A percentile compares a stretch with the other conserved stretches of the same genome.
phyloP scores from a whole-genome alignment of 352 stramenopile genomes.

The Globisporangium sylvaticum region DNA sequence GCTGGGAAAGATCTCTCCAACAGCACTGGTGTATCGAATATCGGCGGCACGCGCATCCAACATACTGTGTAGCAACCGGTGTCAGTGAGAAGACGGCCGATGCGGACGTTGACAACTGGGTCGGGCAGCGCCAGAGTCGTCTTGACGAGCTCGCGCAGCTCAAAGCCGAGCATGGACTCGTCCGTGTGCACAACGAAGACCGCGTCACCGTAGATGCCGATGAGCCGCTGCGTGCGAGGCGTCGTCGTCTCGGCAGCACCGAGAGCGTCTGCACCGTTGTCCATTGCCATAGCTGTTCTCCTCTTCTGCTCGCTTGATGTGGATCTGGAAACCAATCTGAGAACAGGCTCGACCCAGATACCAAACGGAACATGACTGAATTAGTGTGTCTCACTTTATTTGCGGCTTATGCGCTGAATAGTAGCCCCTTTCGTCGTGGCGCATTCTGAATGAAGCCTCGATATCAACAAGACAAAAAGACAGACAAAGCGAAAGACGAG shows the following conservation, averaged over 20 bases:
- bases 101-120: not conserved
- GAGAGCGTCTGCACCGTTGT: not conserved
- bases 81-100: not conserved
- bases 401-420: not conserved
- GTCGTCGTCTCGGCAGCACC: too few species aligned
- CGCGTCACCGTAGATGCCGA: not conserved
- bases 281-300: not conserved
- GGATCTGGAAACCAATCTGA: not conserved
- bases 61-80: not conserved
- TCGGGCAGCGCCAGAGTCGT: not conserved
- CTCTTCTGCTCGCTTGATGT: not conserved
- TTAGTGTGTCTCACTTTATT: not conserved
- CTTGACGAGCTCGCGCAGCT: not conserved
- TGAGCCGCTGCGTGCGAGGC: too few species aligned
- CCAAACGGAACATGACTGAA: not conserved
- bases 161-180: not conserved
- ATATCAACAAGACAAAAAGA: not conserved
- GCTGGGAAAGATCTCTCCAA: not conserved
- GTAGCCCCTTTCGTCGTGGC: not conserved
- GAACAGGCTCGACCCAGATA: not conserved
- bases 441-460: not conserved
- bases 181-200: not conserved
- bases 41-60: not conserved
- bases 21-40: not conserved
- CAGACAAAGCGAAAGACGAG: not conserved